Evolutionary conservation across 108 stramenopile genomes (phyloP).

Genomic region (Schizochytrium sp.): DNA sequence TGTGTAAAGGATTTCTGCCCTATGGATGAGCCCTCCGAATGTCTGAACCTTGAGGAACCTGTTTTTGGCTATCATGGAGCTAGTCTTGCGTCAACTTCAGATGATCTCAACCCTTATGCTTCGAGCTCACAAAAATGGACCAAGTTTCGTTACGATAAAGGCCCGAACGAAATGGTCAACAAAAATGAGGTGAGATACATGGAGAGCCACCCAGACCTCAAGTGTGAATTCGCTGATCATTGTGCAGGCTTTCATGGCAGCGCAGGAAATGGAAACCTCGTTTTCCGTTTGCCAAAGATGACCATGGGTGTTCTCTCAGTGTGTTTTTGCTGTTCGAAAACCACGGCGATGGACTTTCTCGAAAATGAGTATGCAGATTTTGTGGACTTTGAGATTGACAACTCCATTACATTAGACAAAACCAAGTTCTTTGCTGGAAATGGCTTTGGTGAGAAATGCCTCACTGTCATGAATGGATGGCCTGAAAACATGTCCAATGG

Average conservation of each 20-base stretch:
- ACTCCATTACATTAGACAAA: not conserved
- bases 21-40: constrained; percentile 70
- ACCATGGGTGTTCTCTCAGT: constrained; percentile 68
- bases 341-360: not conserved
- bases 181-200: constrained; percentile 72
- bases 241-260: constrained; percentile 71
- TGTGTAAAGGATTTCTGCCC: constrained; percentile 72
- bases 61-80: constrained; percentile 68
- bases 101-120: constrained; percentile 63
- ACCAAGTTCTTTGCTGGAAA: constrained; percentile 2
- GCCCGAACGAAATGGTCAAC: constrained; percentile 70
- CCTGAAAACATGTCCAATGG: not conserved
- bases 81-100: not conserved
- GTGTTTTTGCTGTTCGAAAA: constrained; percentile 73
- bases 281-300: constrained; percentile 72
- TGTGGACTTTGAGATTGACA: constrained; percentile 23
- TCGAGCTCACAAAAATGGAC: constrained; percentile 66
- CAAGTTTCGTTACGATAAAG: constrained; percentile 68
- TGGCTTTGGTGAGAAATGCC: not conserved
- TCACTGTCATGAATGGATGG: not conserved
- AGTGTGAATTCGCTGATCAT: constrained; percentile 71
- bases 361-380: not conserved
- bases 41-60: constrained; percentile 74
- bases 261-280: constrained; percentile 62
- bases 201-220: constrained; percentile 66